These are phyloP conservation scores for Citrus inodora DNA, from an alignment of 345 rosid genomes.

Conservation along the genomic window DNA sequence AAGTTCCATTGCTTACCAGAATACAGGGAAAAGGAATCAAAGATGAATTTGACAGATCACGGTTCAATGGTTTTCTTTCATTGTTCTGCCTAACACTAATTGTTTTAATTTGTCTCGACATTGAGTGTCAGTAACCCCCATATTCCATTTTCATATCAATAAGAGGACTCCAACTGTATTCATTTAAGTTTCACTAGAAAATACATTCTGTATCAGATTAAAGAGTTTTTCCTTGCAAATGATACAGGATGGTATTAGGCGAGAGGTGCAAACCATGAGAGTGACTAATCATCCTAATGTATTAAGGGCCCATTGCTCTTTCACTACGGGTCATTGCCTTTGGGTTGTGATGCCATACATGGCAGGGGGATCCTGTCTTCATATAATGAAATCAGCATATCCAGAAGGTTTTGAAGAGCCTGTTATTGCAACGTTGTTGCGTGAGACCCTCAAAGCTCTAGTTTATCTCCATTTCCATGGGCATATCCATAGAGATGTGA, in stretches of 20 bases:
- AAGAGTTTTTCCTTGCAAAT: constrained; percentile 7
- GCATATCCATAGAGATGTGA: constrained; percentile 97
- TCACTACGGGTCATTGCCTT: constrained; percentile 71
- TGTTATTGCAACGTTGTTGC: constrained; percentile 84
- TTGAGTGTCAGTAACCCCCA: no score
- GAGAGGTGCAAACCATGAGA: constrained; percentile 96
- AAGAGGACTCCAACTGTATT: not conserved
- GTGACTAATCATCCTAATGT: constrained; percentile 85
- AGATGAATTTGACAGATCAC: constrained; percentile 1
- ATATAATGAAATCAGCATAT: constrained; percentile 78
- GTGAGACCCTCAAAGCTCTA: constrained; percentile 91
- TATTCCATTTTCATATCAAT: not conserved
- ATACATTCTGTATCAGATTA: not conserved
- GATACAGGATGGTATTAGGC: constrained; percentile 88
- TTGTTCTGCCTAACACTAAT: not conserved
- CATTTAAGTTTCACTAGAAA: not conserved
- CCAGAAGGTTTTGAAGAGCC: constrained; percentile 95
- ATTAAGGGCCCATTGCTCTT: constrained; percentile 86
- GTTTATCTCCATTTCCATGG: constrained; percentile 93
- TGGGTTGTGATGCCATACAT: constrained; percentile 99
- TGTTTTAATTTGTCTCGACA: not conserved
- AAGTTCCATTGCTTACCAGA: constrained; percentile 11
- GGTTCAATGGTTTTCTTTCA: constrained; percentile 13
- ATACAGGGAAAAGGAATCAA: not conserved
- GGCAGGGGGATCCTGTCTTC: constrained; percentile 98